Base-by-base conservation (phyloP, 495 filamentous ascomycete genomes). In the Neurospora tetrasperma region DNA sequence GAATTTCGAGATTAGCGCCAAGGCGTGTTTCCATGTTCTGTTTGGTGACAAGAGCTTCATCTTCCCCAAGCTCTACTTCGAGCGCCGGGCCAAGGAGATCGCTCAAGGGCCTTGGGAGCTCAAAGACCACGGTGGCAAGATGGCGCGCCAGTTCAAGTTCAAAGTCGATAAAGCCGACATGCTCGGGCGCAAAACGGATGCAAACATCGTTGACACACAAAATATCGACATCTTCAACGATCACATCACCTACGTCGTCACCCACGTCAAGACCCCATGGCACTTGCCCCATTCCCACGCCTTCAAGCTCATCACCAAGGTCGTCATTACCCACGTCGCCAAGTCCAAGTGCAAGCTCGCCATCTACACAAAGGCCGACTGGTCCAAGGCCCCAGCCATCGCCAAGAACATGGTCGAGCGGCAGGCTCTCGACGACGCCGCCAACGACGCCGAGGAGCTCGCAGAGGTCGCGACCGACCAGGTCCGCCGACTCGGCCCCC, bases 1-100 rank as follows among this genome's bases (percentile, higher is more conserved):
- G 73, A 85, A 91, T 62, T 94, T 96, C 76, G 91, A 96, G 72
- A 87, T 98, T 70, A 95, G 91, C 74, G 89, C 96, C 18, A 98
- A 98, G 80, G 93, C 94, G 2, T 86, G 97, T 42, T 98, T 98
- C 81, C 96, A 98, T 77, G 91, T 98, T 11, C 86, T 99, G 71
- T 98, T 98, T 77, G 96, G 96, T 40, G 96, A 99, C 79, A 96
- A 93, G 81, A 95, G 92, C 82, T 91, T 93, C 54, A 90, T 99
- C 42, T 98, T 97, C 86, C 94, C 96, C 77, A 90, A 93, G 74
- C 85, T 98, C 27, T 94, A 98, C 77, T 90, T 93, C 76, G 93
- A 97, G 80, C 88, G 93, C 70, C 88, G 90, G 80, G 94, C 93
- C 18, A 87, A 90, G 80, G 87, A 92, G 86, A 88, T 87, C 76